Evolutionary conservation across 2,329 filamentous ascomycete genomes (phyloP).

Genomic region (Trichophyton mentagrophytes): DNA sequence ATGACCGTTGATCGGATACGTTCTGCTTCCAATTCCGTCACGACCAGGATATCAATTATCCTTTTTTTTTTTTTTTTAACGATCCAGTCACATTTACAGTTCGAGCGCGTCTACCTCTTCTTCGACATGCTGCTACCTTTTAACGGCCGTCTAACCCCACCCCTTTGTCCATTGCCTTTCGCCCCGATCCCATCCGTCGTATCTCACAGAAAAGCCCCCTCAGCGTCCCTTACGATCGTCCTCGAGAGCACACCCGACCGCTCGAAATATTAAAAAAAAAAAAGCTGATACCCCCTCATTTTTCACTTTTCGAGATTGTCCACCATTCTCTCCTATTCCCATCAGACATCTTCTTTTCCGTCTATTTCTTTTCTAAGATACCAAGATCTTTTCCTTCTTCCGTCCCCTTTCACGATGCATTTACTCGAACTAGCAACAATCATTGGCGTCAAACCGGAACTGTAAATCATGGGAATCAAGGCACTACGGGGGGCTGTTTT

Average conservation of each 20-base stretch:
- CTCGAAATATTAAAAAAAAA: not conserved
- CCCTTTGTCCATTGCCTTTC: not conserved
- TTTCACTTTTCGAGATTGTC: not conserved
- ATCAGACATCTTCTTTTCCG: not conserved
- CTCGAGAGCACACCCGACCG: not conserved
- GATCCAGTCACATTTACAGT: not conserved
- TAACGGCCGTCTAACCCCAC: not conserved
- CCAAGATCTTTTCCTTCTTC: not conserved
- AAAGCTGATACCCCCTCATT: not conserved
- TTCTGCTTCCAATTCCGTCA: not conserved
- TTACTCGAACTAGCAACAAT: not conserved
- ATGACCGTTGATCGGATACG: conserved; percentile 1
- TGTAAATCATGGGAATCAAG: not conserved
- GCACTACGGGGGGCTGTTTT: not conserved
- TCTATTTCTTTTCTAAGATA: not conserved
- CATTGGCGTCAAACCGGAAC: conserved; percentile 1
- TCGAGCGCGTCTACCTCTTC: not conserved
- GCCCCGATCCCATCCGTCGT: not conserved
- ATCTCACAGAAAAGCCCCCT: not conserved
- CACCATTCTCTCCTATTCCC: not conserved
- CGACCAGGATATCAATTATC: not conserved
- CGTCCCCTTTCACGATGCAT: not conserved
- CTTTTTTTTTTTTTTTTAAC: not conserved
- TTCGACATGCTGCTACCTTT: not conserved
- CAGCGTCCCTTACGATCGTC: not conserved